These are phyloP conservation scores for Lathyrus sativus DNA, from an alignment of 306 rosid species.

Conservation along the genomic window DNA sequence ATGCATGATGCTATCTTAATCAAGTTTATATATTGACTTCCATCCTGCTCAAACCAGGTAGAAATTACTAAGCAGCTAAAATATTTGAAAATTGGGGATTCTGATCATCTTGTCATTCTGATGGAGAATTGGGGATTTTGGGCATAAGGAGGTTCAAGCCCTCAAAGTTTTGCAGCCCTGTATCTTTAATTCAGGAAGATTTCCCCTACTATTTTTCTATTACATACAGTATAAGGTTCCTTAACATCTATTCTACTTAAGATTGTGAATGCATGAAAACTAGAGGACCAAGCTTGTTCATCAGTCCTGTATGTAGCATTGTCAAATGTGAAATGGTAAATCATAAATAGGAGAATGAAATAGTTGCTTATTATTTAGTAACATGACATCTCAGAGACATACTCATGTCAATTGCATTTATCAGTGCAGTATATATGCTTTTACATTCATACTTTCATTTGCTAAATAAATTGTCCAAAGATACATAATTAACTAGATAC, in stretches of 20 bases:
- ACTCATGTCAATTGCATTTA: conserved; percentile 5
- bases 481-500: background rate
- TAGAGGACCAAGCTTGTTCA: background rate
- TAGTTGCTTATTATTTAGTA: too few relatives aligned
- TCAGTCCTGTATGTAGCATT: background rate
- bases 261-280: conserved; percentile 25
- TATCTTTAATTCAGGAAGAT: background rate
- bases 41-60: conserved; percentile 87
- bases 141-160: background rate
- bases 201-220: background rate
- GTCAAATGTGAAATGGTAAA: conserved; percentile 6
- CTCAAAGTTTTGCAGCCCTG: background rate
- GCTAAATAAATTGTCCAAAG: background rate
- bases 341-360: too few relatives aligned
- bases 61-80: too few relatives aligned
- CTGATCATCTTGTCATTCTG: conserved; percentile 39
- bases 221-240: background rate
- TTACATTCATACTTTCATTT: background rate
- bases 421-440: background rate
- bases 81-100: too few relatives aligned
- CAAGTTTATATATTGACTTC: too few relatives aligned
- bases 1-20: too few relatives aligned
- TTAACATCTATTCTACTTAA: conserved; percentile 1
- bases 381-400: background rate
- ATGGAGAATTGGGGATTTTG: background rate